Percentiles rank a stretch among this genome's conserved stretches.
Evolutionary conservation across 73 alveolate genomes (phyloP).

Genomic region (Vitrella brassicaformis): DNA sequence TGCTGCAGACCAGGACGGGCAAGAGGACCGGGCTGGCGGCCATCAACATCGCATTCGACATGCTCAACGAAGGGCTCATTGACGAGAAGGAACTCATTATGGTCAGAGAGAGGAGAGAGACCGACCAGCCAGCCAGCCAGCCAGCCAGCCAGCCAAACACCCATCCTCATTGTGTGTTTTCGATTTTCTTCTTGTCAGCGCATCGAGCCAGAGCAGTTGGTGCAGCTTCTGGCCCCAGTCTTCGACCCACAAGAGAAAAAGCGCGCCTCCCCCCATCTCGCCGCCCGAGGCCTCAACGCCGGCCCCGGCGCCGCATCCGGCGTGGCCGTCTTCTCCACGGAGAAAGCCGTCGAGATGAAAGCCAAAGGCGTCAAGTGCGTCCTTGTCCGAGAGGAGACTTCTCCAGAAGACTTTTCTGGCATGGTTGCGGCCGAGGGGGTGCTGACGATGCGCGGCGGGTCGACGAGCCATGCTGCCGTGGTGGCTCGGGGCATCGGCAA

Average conservation of each 20-base stretch:
- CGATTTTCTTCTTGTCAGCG: not conserved
- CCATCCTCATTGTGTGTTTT: no score
- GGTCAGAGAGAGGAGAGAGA: no score
- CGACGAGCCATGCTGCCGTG: conserved; percentile 71
- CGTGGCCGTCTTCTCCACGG: conserved; percentile 53
- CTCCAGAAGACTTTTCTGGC: conserved; percentile 52
- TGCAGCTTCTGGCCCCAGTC: not conserved
- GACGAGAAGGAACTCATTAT: not conserved
- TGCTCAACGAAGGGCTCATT: not conserved
- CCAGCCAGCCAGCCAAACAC: no score
- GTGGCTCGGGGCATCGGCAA: conserved; percentile 72
- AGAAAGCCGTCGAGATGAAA: conserved; percentile 47
- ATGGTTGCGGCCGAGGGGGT: not conserved
- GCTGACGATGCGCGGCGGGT: conserved; percentile 59
- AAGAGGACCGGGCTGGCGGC: conserved; percentile 62
- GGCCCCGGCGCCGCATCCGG: conserved; percentile 74
- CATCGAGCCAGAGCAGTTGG: not conserved
- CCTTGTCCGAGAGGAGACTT: conserved; percentile 56
- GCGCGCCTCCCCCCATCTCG: not conserved
- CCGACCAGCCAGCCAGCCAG: no score
- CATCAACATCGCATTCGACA: conserved; percentile 18
- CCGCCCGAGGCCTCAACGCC: not conserved
- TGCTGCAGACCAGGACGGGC: conserved; percentile 59
- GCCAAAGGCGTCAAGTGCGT: conserved; percentile 26
- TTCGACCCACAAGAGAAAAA: not conserved